Conservation (phyloP, 257 asterid genomes). For the Solanum piurae region DNA sequence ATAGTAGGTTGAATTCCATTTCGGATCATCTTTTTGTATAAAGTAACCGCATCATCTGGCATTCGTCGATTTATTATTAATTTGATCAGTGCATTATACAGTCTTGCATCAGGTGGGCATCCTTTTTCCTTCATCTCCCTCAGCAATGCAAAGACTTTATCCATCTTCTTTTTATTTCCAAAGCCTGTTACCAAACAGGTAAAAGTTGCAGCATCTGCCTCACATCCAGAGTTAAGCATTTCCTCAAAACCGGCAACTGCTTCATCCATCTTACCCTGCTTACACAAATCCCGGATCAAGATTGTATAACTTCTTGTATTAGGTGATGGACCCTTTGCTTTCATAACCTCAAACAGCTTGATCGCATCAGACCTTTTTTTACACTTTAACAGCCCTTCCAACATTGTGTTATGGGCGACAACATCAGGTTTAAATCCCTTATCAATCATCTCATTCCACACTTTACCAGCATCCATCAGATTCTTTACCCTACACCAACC, state of each 20-base stretch:
- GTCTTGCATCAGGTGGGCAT: slow-evolving; percentile 54
- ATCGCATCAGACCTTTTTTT: slow-evolving; percentile 51
- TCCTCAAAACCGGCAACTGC: slow-evolving; percentile 50
- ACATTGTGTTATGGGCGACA: slow-evolving; percentile 75
- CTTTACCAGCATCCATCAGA: slow-evolving; percentile 72
- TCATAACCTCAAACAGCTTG: slow-evolving; percentile 71
- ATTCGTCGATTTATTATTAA: slow-evolving; percentile 48
- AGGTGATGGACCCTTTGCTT: slow-evolving; percentile 63
- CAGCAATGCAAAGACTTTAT: slow-evolving; percentile 40
- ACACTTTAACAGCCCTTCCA: slow-evolving; percentile 64
- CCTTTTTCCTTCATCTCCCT: slow-evolving; percentile 74
- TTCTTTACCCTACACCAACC: slow-evolving; percentile 86
- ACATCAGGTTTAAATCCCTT: slow-evolving; percentile 66
- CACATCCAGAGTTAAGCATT: slow-evolving; percentile 48
- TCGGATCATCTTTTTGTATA: slow-evolving; percentile 71
- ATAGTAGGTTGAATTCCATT: slow-evolving; percentile 45
- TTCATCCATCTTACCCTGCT: slow-evolving; percentile 42
- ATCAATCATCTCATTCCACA: slow-evolving; percentile 84
- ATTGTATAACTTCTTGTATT: slow-evolving; percentile 61
- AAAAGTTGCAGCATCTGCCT: slow-evolving; percentile 60
- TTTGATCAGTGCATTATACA: slow-evolving; percentile 72
- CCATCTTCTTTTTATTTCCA: slow-evolving; percentile 66
- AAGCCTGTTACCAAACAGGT: slow-evolving; percentile 71
- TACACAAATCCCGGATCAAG: slow-evolving; percentile 56
- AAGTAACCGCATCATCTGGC: slow-evolving; percentile 71